A percentile compares a stretch with the other conserved stretches of the same genome.
phyloP scores from a whole-genome alignment of 1,139 yeast genomes.

The Sugiyamaella neomexicana region DNA sequence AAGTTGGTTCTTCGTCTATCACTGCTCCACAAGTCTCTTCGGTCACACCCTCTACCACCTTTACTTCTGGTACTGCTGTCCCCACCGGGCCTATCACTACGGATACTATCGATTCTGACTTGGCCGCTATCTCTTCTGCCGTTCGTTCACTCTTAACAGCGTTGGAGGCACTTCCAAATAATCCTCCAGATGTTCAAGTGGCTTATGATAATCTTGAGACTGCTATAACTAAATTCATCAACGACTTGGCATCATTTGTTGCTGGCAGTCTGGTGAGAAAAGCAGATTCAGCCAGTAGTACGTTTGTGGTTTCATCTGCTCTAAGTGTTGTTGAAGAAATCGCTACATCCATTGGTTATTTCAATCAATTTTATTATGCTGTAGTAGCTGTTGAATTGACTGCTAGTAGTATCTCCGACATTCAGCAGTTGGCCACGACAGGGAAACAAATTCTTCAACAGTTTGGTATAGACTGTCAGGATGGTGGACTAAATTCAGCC shows the following conservation, averaged over 20 bases:
- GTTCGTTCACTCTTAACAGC: conserved; percentile 14
- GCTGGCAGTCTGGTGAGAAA: conserved; percentile 1
- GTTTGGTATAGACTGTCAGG: conserved; percentile 16
- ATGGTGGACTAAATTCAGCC: conserved; percentile 11
- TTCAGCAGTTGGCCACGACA: conserved; percentile 8
- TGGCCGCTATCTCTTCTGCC: conserved; percentile 13
- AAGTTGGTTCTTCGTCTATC: not conserved
- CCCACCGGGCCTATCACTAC: conserved; percentile 10
- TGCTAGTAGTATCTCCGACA: conserved; percentile 11
- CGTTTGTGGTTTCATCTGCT: conserved; percentile 10
- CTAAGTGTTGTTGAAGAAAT: conserved; percentile 9
- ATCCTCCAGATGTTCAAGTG: conserved; percentile 2
- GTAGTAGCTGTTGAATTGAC: conserved; percentile 4
- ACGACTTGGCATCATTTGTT: conserved; percentile 12
- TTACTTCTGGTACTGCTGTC: conserved; percentile 7
- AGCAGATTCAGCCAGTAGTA: conserved; percentile 8
- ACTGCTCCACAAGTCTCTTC: not conserved
- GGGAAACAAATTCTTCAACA: conserved; percentile 11
- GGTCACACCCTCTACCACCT: not conserved
- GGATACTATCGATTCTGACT: conserved; percentile 11
- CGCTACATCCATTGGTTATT: conserved; percentile 12
- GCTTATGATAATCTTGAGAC: conserved; percentile 9
- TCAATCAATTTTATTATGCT: not conserved
- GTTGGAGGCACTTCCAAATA: conserved; percentile 7
- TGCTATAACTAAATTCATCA: conserved; percentile 8